These are phyloP conservation scores for Macadamia tetraphylla DNA, from an alignment of 164 flowering plant species.

Conservation along the genomic window DNA sequence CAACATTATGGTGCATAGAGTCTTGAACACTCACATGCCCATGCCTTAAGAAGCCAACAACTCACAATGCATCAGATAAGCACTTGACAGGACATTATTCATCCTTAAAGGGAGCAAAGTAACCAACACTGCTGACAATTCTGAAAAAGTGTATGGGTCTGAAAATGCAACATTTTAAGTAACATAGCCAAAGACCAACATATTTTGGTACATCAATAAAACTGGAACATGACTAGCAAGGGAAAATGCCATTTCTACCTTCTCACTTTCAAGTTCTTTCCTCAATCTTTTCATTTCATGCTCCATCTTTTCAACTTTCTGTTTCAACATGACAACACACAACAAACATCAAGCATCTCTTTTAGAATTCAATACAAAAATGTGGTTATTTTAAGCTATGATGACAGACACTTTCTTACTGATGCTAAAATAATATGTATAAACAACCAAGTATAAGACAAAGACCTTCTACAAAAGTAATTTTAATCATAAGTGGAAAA, in stretches of 20 bases:
- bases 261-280: constrained; percentile 79
- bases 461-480: too few species aligned
- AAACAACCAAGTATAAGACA: not conserved
- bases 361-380: not conserved
- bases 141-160: too few species aligned
- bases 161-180: not conserved
- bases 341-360: constrained; percentile 2
- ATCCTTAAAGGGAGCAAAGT: too few species aligned
- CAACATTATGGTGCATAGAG: too few species aligned
- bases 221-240: not conserved
- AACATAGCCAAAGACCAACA: not conserved
- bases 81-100: too few species aligned
- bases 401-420: not conserved
- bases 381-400: not conserved
- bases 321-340: constrained; percentile 21
- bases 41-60: too few species aligned
- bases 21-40: too few species aligned
- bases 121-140: too few species aligned
- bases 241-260: constrained; percentile 48
- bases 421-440: not conserved
- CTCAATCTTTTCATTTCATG: constrained; percentile 45
- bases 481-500: not conserved
- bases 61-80: too few species aligned
- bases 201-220: not conserved
- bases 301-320: constrained; percentile 78